phyloP scores from a whole-genome alignment of 129 eudicot genomes.

The Arctium lappa region DNA sequence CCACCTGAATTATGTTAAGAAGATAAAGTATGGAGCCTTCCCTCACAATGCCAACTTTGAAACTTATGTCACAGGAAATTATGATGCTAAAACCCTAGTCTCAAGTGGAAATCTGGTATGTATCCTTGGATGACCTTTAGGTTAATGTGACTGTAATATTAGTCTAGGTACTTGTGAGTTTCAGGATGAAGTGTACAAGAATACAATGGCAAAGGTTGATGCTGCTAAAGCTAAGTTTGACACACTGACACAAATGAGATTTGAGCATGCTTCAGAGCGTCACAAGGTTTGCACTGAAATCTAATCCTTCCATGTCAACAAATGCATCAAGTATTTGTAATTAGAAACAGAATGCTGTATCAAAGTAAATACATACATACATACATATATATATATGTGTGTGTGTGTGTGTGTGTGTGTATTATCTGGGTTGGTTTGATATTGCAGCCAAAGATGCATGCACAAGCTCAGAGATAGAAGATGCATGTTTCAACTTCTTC shows the following conservation, averaged over 20 bases:
- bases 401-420: not conserved
- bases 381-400: not conserved
- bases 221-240: slow-evolving; percentile 59
- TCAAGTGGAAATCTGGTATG: slow-evolving; percentile 28
- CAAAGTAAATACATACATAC: not conserved
- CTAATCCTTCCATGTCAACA: slow-evolving; percentile 4
- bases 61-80: slow-evolving; percentile 27
- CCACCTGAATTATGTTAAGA: not conserved
- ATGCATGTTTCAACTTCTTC: not conserved
- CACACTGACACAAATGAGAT: slow-evolving; percentile 35
- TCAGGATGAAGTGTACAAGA: slow-evolving; percentile 40
- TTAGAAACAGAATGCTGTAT: not conserved
- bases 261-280: slow-evolving; percentile 45
- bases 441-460: not conserved
- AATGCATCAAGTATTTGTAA: not conserved
- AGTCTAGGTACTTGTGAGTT: slow-evolving; percentile 4
- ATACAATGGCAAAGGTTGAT: slow-evolving; percentile 31
- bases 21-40: not conserved
- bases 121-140: slow-evolving; percentile 3
- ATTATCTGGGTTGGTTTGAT: not conserved
- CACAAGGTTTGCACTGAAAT: slow-evolving; percentile 42
- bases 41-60: slow-evolving; percentile 10
- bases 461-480: not conserved
- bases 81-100: slow-evolving; percentile 19
- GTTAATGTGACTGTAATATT: not conserved